Conservation (phyloP, 768 basidiomycete species). For the Lactarius psammicola region DNA sequence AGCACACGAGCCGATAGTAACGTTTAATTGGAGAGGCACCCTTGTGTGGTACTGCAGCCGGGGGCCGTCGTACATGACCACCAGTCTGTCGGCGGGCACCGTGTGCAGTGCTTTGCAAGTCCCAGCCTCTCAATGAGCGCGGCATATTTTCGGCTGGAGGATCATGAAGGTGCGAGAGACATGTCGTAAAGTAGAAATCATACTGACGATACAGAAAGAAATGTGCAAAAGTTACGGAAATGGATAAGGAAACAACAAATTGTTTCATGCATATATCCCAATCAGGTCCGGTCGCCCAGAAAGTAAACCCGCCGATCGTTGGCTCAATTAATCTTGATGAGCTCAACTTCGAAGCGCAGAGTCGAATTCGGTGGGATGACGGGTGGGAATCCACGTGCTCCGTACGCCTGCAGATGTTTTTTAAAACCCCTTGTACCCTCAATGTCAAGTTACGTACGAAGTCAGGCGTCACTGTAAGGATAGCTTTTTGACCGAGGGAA, state of each 20-base stretch:
- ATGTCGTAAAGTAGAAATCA: constrained; percentile 9
- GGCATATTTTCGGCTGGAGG: background rate
- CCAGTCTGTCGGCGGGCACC: background rate
- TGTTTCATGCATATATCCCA: constrained; percentile 20
- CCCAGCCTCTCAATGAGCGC: background rate
- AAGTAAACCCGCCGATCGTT: constrained; percentile 12
- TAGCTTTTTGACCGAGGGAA: constrained; percentile 73
- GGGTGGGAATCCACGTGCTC: constrained; percentile 70
- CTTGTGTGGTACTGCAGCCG: constrained; percentile 14
- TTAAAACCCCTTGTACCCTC: constrained; percentile 14
- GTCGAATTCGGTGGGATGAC: constrained; percentile 75
- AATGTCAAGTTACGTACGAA: constrained; percentile 51
- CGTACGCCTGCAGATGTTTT: constrained; percentile 59
- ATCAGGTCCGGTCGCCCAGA: constrained; percentile 22
- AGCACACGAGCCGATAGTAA: background rate
- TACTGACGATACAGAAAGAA: constrained; percentile 26
- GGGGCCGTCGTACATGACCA: background rate
- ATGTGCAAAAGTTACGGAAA: constrained; percentile 21
- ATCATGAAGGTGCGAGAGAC: constrained; percentile 18
- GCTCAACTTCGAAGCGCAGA: constrained; percentile 81
- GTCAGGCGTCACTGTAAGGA: constrained; percentile 67
- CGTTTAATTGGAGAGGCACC: background rate
- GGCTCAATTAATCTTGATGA: constrained; percentile 61
- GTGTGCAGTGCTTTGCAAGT: constrained; percentile 8
- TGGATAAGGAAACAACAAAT: constrained; percentile 22